phyloP scores from a whole-genome alignment of 2,329 filamentous ascomycete species.

The Ophiostoma triangulosporum region DNA sequence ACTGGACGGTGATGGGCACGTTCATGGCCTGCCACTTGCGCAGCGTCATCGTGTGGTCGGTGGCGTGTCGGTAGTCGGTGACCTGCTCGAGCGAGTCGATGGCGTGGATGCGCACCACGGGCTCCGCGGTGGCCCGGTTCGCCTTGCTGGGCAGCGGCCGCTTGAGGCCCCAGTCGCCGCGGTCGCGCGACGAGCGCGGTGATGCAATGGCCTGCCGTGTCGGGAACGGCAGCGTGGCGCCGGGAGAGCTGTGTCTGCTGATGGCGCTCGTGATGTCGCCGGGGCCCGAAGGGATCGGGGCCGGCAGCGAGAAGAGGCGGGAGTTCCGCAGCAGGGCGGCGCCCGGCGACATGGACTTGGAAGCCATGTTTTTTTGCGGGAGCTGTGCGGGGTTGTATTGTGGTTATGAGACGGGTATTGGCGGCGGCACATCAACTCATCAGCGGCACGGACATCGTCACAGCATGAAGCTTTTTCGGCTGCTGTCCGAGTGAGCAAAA shows the following conservation, averaged over 20 bases:
- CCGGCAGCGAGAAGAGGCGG: conserved; percentile 77
- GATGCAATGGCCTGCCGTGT: conserved; percentile 73
- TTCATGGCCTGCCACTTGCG: conserved; percentile 77
- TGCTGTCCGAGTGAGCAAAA: not conserved
- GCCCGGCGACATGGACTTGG: conserved; percentile 39
- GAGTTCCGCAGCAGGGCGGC: conserved; percentile 68
- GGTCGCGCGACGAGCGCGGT: conserved; percentile 53
- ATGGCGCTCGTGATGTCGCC: conserved; percentile 33
- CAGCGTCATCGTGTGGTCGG: conserved; percentile 67
- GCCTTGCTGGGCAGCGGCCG: conserved; percentile 64
- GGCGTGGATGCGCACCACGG: conserved; percentile 60
- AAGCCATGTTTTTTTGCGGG: conserved; percentile 18
- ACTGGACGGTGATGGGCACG: conserved; percentile 42
- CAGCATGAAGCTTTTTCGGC: not conserved
- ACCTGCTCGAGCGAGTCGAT: conserved; percentile 79
- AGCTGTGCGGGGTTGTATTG: not conserved
- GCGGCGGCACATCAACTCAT: not conserved
- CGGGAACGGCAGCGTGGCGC: conserved; percentile 65
- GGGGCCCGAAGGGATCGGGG: conserved; percentile 52
- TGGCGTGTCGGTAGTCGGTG: conserved; percentile 74
- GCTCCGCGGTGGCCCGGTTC: conserved; percentile 58
- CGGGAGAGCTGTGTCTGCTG: conserved; percentile 41
- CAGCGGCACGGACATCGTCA: not conserved
- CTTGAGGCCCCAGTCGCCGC: conserved; percentile 91
- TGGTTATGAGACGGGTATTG: not conserved